Evolutionary conservation across 2,329 filamentous ascomycete species (phyloP).

Genomic region (Geoglossum cookeanum): DNA sequence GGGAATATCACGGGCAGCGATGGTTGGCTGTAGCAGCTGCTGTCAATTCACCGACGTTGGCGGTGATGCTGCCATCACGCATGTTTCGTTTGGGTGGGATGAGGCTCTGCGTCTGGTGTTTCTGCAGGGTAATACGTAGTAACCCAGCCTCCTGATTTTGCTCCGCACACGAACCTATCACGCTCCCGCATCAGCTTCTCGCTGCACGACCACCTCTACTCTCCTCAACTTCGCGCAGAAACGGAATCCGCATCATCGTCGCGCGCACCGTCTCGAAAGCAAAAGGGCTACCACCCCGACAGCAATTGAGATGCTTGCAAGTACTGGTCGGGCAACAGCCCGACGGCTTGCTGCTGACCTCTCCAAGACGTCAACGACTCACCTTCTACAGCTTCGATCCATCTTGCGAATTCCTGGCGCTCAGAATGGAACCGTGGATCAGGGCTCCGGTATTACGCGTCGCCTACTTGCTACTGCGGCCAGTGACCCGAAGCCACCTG

Average conservation of each 20-base stretch:
- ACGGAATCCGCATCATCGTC: neutral
- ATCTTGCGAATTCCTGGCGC: neutral
- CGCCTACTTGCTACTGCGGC: neutral
- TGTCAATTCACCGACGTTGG: neutral
- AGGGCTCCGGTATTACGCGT: neutral
- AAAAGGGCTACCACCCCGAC: neutral
- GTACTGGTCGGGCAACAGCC: neutral
- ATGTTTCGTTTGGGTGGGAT: neutral
- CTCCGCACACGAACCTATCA: neutral
- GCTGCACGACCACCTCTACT: neutral
- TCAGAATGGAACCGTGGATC: conserved; percentile 3
- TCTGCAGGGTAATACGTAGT: neutral
- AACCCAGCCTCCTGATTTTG: neutral
- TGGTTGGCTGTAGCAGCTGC: neutral
- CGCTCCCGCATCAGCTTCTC: neutral
- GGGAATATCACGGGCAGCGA: neutral
- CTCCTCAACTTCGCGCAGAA: no score
- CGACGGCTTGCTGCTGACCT: neutral
- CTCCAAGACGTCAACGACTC: neutral
- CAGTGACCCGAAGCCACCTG: conserved; percentile 12
- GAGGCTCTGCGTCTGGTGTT: neutral
- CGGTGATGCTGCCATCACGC: neutral
- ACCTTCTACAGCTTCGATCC: neutral
- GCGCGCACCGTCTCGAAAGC: neutral
- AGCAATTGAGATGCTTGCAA: neutral